Evolutionary conservation across 345 rosid genomes (phyloP).

Genomic region (Luvunga scandens): DNA sequence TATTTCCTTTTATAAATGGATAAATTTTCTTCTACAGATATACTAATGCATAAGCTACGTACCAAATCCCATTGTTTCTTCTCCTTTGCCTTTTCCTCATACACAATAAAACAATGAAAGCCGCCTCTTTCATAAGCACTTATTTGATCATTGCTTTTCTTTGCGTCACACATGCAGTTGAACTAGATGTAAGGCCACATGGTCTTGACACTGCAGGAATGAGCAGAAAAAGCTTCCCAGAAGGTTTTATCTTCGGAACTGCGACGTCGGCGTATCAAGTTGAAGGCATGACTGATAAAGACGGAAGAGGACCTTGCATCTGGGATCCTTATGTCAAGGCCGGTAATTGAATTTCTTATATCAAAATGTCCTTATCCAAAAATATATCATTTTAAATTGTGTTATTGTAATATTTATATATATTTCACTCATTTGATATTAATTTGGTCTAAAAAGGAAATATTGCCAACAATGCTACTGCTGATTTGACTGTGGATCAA

Average conservation of each 20-base stretch:
- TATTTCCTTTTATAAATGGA: background rate
- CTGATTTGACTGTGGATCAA: slow-evolving; percentile 53
- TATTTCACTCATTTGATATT: background rate
- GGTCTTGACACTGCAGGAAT: slow-evolving; percentile 37
- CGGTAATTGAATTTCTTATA: slow-evolving; percentile 13
- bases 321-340: slow-evolving; percentile 54
- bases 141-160: background rate
- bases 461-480: slow-evolving; percentile 40
- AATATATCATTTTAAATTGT: background rate
- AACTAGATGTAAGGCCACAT: background rate
- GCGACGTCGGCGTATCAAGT: slow-evolving; percentile 59
- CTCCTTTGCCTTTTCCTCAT: background rate
- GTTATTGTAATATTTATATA: background rate
- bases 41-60: background rate
- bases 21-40: background rate
- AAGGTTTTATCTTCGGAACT: slow-evolving; percentile 46
- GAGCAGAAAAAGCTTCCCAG: slow-evolving; percentile 37
- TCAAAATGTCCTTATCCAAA: background rate
- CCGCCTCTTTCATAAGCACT: background rate
- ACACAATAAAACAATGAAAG: background rate
- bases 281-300: slow-evolving; percentile 63
- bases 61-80: background rate
- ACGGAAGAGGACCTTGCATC: slow-evolving; percentile 62
- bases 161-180: background rate
- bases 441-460: slow-evolving; percentile 29